Percentiles rank a stretch among this genome's conserved stretches.
phyloP scores from a whole-genome alignment of 768 basidiomycete species.

The Leccinum pellstonianum region DNA sequence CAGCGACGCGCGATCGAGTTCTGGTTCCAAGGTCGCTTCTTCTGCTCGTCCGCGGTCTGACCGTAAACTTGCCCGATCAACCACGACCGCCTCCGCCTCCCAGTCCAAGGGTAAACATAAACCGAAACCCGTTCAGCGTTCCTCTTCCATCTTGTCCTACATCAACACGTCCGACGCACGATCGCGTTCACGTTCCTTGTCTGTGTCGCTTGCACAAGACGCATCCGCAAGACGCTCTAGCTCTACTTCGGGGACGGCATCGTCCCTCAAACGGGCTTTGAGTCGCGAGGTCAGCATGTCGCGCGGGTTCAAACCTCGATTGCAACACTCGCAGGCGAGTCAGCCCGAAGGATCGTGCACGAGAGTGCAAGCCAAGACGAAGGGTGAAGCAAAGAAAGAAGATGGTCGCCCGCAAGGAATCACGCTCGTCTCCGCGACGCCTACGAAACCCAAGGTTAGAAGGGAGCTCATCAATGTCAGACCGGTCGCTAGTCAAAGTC shows the following conservation, averaged over 20 bases:
- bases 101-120: slow-evolving; percentile 12
- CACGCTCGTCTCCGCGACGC: slow-evolving; percentile 56
- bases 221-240: slow-evolving; percentile 39
- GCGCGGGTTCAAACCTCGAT: slow-evolving; percentile 57
- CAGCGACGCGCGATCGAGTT: slow-evolving; percentile 14
- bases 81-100: slow-evolving; percentile 7
- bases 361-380: slow-evolving; percentile 15
- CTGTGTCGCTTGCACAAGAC: slow-evolving; percentile 69
- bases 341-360: slow-evolving; percentile 16
- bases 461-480: slow-evolving; percentile 7
- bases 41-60: slow-evolving; percentile 6
- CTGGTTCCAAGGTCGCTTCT: slow-evolving; percentile 4
- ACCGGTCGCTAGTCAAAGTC: slow-evolving; percentile 9
- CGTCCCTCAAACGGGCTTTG: slow-evolving; percentile 52
- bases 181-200: slow-evolving; percentile 59
- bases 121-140: slow-evolving; percentile 22
- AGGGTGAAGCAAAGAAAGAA: slow-evolving; percentile 8
- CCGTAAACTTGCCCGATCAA: slow-evolving; percentile 16
- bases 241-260: slow-evolving; percentile 33
- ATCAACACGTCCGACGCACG: slow-evolving; percentile 29
- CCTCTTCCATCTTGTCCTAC: slow-evolving; percentile 22
- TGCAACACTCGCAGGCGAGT: slow-evolving; percentile 12
- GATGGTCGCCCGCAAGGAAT: slow-evolving; percentile 15
- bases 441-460: slow-evolving; percentile 38
- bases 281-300: slow-evolving; percentile 79